Base-by-base conservation (phyloP, 176 grass and related monocot genomes). In the Musa beccarii region DNA sequence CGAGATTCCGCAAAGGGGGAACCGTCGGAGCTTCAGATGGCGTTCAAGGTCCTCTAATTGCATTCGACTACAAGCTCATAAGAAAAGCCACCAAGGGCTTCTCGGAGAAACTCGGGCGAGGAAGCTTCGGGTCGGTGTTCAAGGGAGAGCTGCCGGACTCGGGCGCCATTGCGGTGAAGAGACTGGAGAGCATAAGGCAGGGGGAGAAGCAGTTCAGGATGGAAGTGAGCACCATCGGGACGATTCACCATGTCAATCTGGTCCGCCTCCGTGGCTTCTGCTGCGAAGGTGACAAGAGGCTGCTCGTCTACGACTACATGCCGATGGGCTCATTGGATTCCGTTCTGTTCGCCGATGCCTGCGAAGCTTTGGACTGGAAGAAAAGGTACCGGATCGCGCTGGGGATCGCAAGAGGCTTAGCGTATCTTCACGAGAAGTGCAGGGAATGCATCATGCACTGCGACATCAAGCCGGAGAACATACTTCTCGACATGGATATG, bases 191-290 rank as follows among this genome's bases (percentile, higher is more conserved):
- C 28, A 0, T 43, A 13, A 34, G 13, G 72, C 72, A 43, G 34
- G 34, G 34, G 34, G 34, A 43, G 34, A 43, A 43, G 34, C 34
- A 43, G 34, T 43, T 43, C 34, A 43, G 34, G 34, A 43, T 43
- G 34, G 34, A 43, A 43, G 34, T 43, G 34, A 43, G 34, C 34
- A 43, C 34, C 34, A 43, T 43, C 34, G 34, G 34, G 34, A 43
- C 34, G 34, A 43, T 43, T 43, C 34, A 43, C 34, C 34, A 43
- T 0, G 34, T 43, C 34, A 43, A 43, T 5, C 34, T 43, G 34
- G 34, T 43, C 84, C n/a, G 88, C 72, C 1, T 90, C 82, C 54
- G 81, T 90, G 19, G 34, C 34, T 43, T 43, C 34, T 43, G 34
- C 34, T 43, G 34, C 34, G 4, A 43, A 43, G 34, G 34, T 43